These are phyloP conservation scores for Ceriops tagal DNA, from an alignment of 345 rosid species.

Conservation along the genomic window DNA sequence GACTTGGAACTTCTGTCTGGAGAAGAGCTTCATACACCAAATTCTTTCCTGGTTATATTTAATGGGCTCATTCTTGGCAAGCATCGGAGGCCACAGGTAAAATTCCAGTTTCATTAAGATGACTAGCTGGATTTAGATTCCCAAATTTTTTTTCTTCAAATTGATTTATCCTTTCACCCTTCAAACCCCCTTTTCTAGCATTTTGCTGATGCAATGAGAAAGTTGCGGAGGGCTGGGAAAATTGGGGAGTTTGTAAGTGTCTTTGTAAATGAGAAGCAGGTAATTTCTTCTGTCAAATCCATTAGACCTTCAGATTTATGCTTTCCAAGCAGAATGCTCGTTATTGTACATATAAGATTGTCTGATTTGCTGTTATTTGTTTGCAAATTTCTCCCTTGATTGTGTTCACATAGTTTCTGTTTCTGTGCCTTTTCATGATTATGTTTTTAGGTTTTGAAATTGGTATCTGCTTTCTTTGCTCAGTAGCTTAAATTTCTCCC, in stretches of 20 bases:
- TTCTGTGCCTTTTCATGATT: neutral
- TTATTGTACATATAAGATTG: neutral
- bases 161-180: conserved; percentile 13
- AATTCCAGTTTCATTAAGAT: neutral
- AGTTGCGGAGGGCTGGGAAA: conserved; percentile 84
- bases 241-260: conserved; percentile 89
- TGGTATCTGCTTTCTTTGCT: too few relatives aligned
- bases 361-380: neutral
- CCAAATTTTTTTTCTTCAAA: neutral
- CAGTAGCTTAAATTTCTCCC: neutral
- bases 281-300: conserved; percentile 29
- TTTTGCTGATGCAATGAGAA: conserved; percentile 68
- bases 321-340: neutral
- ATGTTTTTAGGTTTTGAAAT: too few relatives aligned
- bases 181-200: conserved; percentile 36
- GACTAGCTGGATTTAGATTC: neutral
- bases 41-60: conserved; percentile 72
- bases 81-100: conserved; percentile 90
- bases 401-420: conserved; percentile 3
- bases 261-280: conserved; percentile 94
- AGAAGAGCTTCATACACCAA: conserved; percentile 82
- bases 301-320: neutral
- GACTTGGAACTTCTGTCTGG: conserved; percentile 76
- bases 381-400: neutral
- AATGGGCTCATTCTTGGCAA: conserved; percentile 95